phyloP scores from a whole-genome alignment of 1,284 basidiomycete species.

The Nidula niveotomentosa region DNA sequence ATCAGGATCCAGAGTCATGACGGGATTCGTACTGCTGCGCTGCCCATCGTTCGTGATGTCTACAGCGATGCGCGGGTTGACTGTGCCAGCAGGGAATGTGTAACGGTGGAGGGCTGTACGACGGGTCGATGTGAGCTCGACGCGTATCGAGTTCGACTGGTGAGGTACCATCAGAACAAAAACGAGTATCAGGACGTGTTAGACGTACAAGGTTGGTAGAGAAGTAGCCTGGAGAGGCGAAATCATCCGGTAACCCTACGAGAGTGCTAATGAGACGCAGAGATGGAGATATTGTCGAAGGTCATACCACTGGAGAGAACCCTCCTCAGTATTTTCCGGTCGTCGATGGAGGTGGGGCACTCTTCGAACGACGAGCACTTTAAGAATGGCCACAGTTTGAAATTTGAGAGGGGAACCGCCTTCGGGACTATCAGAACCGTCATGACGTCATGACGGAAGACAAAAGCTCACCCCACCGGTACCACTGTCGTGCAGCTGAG shows the following conservation, averaged over 20 bases:
- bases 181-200: background rate
- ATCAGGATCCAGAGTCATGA: constrained; percentile 41
- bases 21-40: constrained; percentile 44
- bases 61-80: constrained; percentile 46
- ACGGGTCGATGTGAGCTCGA: constrained; percentile 58
- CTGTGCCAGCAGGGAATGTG: constrained; percentile 41
- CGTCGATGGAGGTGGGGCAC: constrained; percentile 43
- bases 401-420: constrained; percentile 58
- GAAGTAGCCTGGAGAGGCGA: constrained; percentile 63
- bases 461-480: constrained; percentile 48
- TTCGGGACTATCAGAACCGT: constrained; percentile 14
- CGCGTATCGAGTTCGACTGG: constrained; percentile 53
- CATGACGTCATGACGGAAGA: background rate
- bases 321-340: constrained; percentile 44
- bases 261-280: background rate
- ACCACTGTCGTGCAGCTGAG: constrained; percentile 61
- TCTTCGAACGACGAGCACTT: constrained; percentile 50
- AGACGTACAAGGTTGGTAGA: constrained; percentile 50
- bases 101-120: constrained; percentile 56
- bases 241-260: constrained; percentile 55
- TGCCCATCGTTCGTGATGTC: constrained; percentile 63
- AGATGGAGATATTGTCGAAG: background rate
- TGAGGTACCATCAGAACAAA: background rate
- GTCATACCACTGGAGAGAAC: constrained; percentile 41
- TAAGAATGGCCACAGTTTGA: constrained; percentile 56